Base-by-base conservation (phyloP, 495 filamentous ascomycete genomes). In the Physcia stellaris region DNA sequence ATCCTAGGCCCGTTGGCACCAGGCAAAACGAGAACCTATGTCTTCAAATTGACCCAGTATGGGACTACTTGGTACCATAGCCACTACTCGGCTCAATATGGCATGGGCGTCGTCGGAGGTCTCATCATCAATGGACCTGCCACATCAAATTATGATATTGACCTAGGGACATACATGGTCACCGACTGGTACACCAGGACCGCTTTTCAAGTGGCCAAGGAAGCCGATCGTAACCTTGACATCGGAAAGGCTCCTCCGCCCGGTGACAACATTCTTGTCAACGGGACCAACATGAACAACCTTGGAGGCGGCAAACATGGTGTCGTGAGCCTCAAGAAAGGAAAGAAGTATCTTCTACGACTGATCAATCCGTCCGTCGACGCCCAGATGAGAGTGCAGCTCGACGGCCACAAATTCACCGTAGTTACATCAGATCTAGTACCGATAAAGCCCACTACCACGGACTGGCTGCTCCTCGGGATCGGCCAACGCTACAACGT, bases 401-500 rank as follows among this genome's bases (percentile, higher is more conserved):
- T 72, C 28, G 70, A 72, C 43, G 57, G 58, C 12, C 70, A 74
- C 46, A 60, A 43, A 1, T 22, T 74, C 2, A 55, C 55, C 15
- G 64, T 74, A 7, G 64, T 74, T 38, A 54, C 56, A 4, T 54
- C 50, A 23, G 70, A 73, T 31, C 64, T 68, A 21, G 65, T 70
- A 1, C 61, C 68, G 0, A 67, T 68, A 38, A 35, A 54, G 37
- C 70, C 68, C 1, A 75, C 61, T 37, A 54, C 45, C 1, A 61
- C 64, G 0, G 41, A 45, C 31, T 58, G 60, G 21, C 41, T 82
- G 10, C 47, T 61, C 21, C 62, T 86, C 36, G 73, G 56, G 23
- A 83, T 83, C 51, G 79, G 73, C n/a, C 77, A 85, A 58, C 68
- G 81, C 21, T 79, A 79, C 53, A 70, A 85, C 48, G 62, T 86